phyloP scores from a whole-genome alignment of 2,329 filamentous ascomycete genomes.

The Aureobasidium musti region DNA sequence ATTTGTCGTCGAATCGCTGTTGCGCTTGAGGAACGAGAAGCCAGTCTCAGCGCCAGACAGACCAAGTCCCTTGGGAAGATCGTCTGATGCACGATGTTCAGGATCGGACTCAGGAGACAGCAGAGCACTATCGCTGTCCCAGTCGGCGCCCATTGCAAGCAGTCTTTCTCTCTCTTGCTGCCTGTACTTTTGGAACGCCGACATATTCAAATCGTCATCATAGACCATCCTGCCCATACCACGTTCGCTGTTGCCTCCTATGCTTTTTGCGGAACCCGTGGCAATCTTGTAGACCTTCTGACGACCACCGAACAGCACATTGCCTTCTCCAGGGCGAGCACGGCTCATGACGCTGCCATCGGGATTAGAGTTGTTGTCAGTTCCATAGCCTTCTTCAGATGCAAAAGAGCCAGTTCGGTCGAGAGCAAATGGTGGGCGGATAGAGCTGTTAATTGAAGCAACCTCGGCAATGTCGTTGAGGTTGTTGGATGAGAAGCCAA shows the following conservation, averaged over 20 bases:
- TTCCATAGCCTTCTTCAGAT: slow-evolving; percentile 60
- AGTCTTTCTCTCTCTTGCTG: slow-evolving; percentile 54
- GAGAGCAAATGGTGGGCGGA: slow-evolving; percentile 59
- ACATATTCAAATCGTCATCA: slow-evolving; percentile 80
- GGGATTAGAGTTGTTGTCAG: slow-evolving; percentile 65
- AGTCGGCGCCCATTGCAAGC: slow-evolving; percentile 45
- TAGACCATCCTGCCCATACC: slow-evolving; percentile 71
- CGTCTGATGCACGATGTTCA: slow-evolving; percentile 44
- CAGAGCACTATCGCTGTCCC: slow-evolving; percentile 29
- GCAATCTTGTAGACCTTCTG: slow-evolving; percentile 94
- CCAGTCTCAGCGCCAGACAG: slow-evolving; percentile 19
- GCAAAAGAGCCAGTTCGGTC: slow-evolving; percentile 66
- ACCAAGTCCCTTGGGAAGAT: slow-evolving; percentile 32
- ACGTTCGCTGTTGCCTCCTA: slow-evolving; percentile 42
- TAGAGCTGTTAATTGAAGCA: slow-evolving; percentile 69
- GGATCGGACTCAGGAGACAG: slow-evolving; percentile 31
- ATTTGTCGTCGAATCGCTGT: slow-evolving; percentile 80
- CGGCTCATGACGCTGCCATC: slow-evolving; percentile 78
- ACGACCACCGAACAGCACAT: slow-evolving; percentile 88
- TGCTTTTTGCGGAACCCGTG: slow-evolving; percentile 50
- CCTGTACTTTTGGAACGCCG: slow-evolving; percentile 78
- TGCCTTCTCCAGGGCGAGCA: slow-evolving; percentile 80
- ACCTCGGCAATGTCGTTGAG: slow-evolving; percentile 89
- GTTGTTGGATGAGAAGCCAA: slow-evolving; percentile 58
- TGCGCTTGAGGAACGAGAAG: slow-evolving; percentile 66